Evolutionary conservation across 2,329 filamentous ascomycete species (phyloP).

Genomic region (Colletotrichum limetticola): DNA sequence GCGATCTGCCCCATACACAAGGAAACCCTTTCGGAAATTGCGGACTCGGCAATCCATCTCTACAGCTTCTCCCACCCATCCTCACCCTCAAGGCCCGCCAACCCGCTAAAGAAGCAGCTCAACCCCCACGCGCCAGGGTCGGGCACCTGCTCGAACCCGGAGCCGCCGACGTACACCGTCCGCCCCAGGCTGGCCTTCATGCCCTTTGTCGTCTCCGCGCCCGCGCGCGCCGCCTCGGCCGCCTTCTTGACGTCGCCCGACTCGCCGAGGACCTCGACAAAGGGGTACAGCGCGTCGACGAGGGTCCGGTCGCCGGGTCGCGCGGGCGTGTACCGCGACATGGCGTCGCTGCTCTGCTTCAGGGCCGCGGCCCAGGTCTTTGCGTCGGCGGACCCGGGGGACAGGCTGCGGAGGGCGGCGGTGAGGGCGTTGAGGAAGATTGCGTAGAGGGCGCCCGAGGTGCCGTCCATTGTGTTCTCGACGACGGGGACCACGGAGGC

Average conservation of each 20-base stretch:
- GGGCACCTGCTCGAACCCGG: constrained; percentile 58
- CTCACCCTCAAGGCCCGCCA: constrained; percentile 67
- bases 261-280: constrained; percentile 76
- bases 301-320: constrained; percentile 89
- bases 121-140: constrained; percentile 79
- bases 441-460: constrained; percentile 71
- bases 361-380: constrained; percentile 72
- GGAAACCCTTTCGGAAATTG: not conserved
- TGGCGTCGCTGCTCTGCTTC: constrained; percentile 73
- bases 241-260: constrained; percentile 77
- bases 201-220: constrained; percentile 85
- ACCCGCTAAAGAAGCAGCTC: constrained; percentile 82
- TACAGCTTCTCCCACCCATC: constrained; percentile 49
- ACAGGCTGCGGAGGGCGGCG: constrained; percentile 63
- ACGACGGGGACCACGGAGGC: constrained; percentile 64
- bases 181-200: constrained; percentile 92
- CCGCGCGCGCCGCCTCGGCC: constrained; percentile 78
- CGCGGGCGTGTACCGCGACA: constrained; percentile 89
- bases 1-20: not conserved
- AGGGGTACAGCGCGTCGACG: constrained; percentile 89
- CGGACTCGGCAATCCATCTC: not conserved
- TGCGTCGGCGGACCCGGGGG: constrained; percentile 51
- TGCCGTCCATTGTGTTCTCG: constrained; percentile 70
- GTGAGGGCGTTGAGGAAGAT: constrained; percentile 92
- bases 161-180: constrained; percentile 81